Conservation (phyloP, 2,329 filamentous ascomycete genomes). For the Cucurbitaria berberidis region DNA sequence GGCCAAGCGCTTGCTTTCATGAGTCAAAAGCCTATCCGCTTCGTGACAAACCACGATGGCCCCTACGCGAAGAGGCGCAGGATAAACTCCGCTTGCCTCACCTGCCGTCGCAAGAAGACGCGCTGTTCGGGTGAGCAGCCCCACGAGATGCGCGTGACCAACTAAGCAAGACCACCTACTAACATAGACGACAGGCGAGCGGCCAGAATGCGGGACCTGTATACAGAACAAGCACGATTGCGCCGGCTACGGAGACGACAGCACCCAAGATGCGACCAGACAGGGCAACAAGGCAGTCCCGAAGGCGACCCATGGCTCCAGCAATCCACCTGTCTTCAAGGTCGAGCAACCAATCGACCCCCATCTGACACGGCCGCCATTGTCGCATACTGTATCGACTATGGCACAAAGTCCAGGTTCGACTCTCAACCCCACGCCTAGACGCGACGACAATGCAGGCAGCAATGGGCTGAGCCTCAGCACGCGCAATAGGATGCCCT, state of each 20-base stretch:
- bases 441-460: conserved; percentile 26
- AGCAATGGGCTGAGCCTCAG: conserved; percentile 48
- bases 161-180: conserved; percentile 7
- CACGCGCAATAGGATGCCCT: conserved; percentile 74
- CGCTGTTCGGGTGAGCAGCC: conserved; percentile 55
- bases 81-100: conserved; percentile 54
- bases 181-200: conserved; percentile 33
- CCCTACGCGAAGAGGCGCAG: conserved; percentile 51
- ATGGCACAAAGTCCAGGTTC: conserved; percentile 33
- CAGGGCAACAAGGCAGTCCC: conserved; percentile 25
- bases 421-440: conserved; percentile 23
- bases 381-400: conserved; percentile 26
- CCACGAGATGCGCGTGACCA: no score
- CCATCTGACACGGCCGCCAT: conserved; percentile 33
- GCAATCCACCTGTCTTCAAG: conserved; percentile 15
- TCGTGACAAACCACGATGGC: conserved; percentile 51
- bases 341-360: conserved; percentile 30
- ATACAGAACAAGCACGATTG: conserved; percentile 57
- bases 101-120: conserved; percentile 58
- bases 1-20: conserved; percentile 34
- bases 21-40: conserved; percentile 51
- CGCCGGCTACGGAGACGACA: conserved; percentile 54
- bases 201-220: conserved; percentile 55
- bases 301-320: conserved; percentile 23
- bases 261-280: conserved; percentile 21